Conservation (phyloP, 2,329 filamentous ascomycete genomes). For the Scedosporium minutisporum region DNA sequence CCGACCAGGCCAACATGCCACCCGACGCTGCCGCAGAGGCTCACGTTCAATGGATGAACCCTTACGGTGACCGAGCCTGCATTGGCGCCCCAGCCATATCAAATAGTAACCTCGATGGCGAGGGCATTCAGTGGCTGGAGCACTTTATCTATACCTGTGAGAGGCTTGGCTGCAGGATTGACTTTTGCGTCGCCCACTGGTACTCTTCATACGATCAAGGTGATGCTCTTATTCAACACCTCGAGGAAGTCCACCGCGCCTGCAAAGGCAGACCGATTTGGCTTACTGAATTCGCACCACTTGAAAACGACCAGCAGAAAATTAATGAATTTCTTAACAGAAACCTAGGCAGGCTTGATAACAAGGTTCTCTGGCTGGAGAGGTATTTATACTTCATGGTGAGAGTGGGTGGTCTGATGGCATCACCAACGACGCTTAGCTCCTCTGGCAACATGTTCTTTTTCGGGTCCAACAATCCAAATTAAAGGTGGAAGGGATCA, state of each 20-base stretch:
- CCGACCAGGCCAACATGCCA: constrained; percentile 47
- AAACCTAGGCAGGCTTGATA: constrained; percentile 39
- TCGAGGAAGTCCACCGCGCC: constrained; percentile 33
- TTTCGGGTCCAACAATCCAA: too few relatives aligned
- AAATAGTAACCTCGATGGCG: constrained; percentile 39
- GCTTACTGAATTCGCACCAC: constrained; percentile 55
- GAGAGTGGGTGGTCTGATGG: constrained; percentile 29
- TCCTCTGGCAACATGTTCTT: constrained; percentile 39
- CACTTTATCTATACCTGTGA: constrained; percentile 42
- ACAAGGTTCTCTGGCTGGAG: constrained; percentile 35
- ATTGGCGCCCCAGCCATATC: constrained; percentile 53
- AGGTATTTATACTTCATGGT: constrained; percentile 49
- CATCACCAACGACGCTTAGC: constrained; percentile 28
- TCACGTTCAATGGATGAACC: constrained; percentile 46
- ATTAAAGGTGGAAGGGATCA: too few relatives aligned
- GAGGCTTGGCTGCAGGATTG: constrained; percentile 37
- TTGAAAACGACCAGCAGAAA: constrained; percentile 31
- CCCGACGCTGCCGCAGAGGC: constrained; percentile 37
- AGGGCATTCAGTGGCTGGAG: constrained; percentile 49
- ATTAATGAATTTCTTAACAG: constrained; percentile 37
- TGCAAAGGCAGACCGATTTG: constrained; percentile 45
- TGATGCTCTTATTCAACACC: constrained; percentile 43
- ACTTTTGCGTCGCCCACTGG: constrained; percentile 57
- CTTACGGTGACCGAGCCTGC: constrained; percentile 39
- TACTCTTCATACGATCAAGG: constrained; percentile 41